Conservation (phyloP, 2,329 filamentous ascomycete genomes). For the Cordyceps cicadae region DNA sequence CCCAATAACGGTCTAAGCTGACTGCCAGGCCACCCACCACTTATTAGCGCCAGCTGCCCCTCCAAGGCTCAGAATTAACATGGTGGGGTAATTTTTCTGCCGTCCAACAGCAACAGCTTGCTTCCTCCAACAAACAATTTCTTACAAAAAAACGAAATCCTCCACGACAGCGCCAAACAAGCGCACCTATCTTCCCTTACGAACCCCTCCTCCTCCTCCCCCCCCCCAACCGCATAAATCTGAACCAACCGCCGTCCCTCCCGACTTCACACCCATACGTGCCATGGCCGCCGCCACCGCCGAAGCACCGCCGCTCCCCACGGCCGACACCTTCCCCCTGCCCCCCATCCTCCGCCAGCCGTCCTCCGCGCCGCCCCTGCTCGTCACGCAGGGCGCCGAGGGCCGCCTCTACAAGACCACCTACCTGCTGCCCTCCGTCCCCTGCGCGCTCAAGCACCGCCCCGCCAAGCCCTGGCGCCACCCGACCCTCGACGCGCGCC, state of each 20-base stretch:
- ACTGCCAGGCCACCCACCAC: neutral
- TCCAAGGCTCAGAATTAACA: neutral
- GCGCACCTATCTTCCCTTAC: neutral
- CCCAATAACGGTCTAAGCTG: neutral
- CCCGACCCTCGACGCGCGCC: constrained; percentile 74
- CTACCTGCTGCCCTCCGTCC: constrained; percentile 59
- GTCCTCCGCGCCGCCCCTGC: constrained; percentile 49
- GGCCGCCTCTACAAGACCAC: constrained; percentile 84
- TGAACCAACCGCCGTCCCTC: neutral
- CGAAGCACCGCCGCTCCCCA: neutral
- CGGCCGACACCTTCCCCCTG: constrained; percentile 38
- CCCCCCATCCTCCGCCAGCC: constrained; percentile 58
- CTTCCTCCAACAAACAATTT: neutral
- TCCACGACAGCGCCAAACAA: neutral
- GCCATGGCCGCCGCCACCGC: constrained; percentile 5
- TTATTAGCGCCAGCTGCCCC: neutral
- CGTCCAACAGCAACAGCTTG: neutral
- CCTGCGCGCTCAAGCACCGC: constrained; percentile 82
- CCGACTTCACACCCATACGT: neutral
- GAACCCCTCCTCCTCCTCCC: too few species aligned
- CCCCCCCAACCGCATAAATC: neutral
- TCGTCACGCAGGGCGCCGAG: constrained; percentile 92
- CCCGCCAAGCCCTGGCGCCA: constrained; percentile 89
- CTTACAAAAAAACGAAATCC: too few species aligned
- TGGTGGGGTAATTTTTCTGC: neutral